Evolutionary conservation across 352 stramenopile species (phyloP).

Genomic region (Pythium myriotylum): DNA sequence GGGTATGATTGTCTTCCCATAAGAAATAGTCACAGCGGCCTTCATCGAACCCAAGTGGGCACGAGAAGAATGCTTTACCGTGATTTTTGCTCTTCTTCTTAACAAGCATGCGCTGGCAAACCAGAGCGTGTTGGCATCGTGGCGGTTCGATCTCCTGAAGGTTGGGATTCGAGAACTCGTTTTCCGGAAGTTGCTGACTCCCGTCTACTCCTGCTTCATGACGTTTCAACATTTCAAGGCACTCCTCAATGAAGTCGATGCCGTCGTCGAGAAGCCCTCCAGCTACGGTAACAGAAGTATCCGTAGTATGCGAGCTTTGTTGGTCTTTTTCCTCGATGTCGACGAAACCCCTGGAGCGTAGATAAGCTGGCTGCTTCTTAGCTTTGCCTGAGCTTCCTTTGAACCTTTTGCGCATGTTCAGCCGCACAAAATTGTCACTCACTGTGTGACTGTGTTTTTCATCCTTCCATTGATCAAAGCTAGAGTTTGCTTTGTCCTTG

Average conservation of each 20-base stretch:
- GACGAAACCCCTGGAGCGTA: slow-evolving; percentile 39
- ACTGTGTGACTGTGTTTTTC: slow-evolving; percentile 50
- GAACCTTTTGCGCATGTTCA: slow-evolving; percentile 80
- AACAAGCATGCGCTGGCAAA: slow-evolving; percentile 61
- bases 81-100: slow-evolving; percentile 90
- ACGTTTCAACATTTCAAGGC: slow-evolving; percentile 48
- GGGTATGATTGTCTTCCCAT: slow-evolving; percentile 79
- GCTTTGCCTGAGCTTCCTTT: slow-evolving; percentile 68
- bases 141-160: slow-evolving; percentile 28
- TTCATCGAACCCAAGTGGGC: slow-evolving; percentile 70
- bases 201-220: background rate
- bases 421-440: slow-evolving; percentile 79
- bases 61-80: slow-evolving; percentile 72
- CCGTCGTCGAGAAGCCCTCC: slow-evolving; percentile 49
- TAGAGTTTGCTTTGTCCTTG: background rate
- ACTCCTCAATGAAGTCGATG: slow-evolving; percentile 83
- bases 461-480: slow-evolving; percentile 64
- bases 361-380: slow-evolving; percentile 69
- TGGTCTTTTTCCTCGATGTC: slow-evolving; percentile 19
- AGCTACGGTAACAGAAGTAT: slow-evolving; percentile 1
- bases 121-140: slow-evolving; percentile 68
- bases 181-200: background rate
- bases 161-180: background rate
- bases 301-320: slow-evolving; percentile 18
- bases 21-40: slow-evolving; percentile 84